These are phyloP conservation scores for Oryza meridionalis DNA, from an alignment of 176 grass and related monocot genomes.

Conservation along the genomic window DNA sequence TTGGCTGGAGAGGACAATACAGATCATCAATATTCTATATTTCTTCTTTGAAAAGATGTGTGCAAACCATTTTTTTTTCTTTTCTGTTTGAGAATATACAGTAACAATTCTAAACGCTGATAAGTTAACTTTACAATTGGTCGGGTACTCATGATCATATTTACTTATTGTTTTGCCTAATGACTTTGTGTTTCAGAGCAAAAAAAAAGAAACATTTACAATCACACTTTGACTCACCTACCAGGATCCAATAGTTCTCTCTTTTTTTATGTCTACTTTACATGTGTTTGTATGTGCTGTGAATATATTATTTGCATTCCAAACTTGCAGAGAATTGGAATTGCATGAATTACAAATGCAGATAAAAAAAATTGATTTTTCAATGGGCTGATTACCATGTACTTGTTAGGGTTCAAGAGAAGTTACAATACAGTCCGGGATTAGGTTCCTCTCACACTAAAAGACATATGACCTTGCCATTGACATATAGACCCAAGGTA, in stretches of 20 bases:
- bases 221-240: not conserved
- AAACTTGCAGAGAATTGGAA: not conserved
- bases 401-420: not conserved
- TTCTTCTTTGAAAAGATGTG: not conserved
- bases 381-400: not conserved
- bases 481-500: too few relatives aligned
- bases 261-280: not conserved
- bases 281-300: not conserved
- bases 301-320: not conserved
- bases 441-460: too few relatives aligned
- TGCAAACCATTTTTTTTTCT: not conserved
- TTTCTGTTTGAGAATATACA: not conserved
- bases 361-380: not conserved
- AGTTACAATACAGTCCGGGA: not conserved
- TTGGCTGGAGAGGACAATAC: too few relatives aligned
- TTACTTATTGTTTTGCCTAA: not conserved
- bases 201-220: not conserved
- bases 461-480: too few relatives aligned
- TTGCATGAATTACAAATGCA: not conserved
- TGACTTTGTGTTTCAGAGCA: not conserved
- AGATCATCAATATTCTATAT: too few relatives aligned
- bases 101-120: not conserved
- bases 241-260: not conserved
- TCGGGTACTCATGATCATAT: not conserved
- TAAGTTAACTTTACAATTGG: not conserved